Evolutionary conservation across 148 eudicot genomes (phyloP), one percentile per base, ranked within the genome.

Genomic region (Silene conica): DNA sequence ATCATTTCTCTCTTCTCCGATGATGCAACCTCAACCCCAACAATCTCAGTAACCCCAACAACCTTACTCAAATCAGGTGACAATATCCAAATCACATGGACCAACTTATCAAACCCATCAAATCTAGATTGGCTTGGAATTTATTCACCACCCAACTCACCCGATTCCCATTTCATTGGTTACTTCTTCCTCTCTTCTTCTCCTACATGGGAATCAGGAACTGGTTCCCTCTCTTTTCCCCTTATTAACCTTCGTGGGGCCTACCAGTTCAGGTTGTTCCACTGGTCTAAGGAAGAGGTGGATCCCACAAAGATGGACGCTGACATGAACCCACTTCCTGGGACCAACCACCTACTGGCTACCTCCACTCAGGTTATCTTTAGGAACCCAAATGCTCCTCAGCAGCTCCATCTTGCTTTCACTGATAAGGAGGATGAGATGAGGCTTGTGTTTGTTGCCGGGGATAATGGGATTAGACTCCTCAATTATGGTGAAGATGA

Each of bases 71-170:
- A 86, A 83, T 87, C 98, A 1, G 93, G 91, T 63, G 88, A 88
- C 81, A 18, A 78, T 13, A 81, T 94, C 22, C 82, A 84, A 3
- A 52, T 92, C 79, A 6, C 59, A 28, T 96, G 99, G 99, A 70
- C 87, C 57, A 81, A 86, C 72, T 57, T 96, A 16, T 70, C 82
- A 58, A 74, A 87, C 4, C 96, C 99, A 3, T 79, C 94, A 0
- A 28, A 80, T 15, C 91, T 92, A 78, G 99, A 96, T 74, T 96
- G 92, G 92, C 72, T 96, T 56, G 97, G 96, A 1, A 85, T 92
- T 62, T 96, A 92, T 86, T 89, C 99, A 1, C 99, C 97, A 0
- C 79, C 96, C 45, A 74, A 71, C 34, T 92, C 94, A 7, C 56
- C 75, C 14, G n/a, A 80, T 70, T 67, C 68, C 60, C 58, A 92